Percentiles rank a stretch among this genome's conserved stretches.
Evolutionary conservation across 2,329 filamentous ascomycete species (phyloP).

Genomic region (Cordyceps sp.): DNA sequence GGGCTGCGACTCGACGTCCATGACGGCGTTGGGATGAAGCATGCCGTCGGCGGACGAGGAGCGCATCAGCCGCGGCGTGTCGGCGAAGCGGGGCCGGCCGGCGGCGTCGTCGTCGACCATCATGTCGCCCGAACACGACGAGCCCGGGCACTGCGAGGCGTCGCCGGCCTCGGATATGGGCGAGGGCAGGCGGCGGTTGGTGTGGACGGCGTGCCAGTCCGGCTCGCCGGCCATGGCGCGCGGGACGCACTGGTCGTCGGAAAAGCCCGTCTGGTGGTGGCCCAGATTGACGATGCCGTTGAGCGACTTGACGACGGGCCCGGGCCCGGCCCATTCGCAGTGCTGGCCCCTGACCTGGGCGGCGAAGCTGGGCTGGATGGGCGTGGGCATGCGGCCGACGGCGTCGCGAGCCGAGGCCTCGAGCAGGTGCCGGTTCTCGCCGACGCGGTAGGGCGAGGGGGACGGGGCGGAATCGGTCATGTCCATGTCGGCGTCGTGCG

Average conservation of each 20-base stretch:
- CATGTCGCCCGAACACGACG: constrained; percentile 14
- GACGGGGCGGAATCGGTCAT: constrained; percentile 22
- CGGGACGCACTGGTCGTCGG: constrained; percentile 27
- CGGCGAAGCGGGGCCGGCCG: constrained; percentile 7
- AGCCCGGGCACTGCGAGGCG: constrained; percentile 21
- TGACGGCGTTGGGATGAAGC: constrained; percentile 20
- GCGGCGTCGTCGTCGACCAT: constrained; percentile 14
- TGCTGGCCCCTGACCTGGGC: constrained; percentile 36
- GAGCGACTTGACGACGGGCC: constrained; percentile 14
- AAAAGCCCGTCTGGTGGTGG: constrained; percentile 21
- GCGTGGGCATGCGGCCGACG: constrained; percentile 37
- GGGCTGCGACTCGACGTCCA: constrained; percentile 16
- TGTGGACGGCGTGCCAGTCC: constrained; percentile 36
- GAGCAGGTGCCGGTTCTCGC: constrained; percentile 2
- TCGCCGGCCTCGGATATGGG: constrained; percentile 43
- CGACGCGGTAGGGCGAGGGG: constrained; percentile 6
- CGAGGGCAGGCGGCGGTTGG: constrained; percentile 36
- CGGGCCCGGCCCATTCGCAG: constrained; percentile 21
- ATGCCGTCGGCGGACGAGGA: constrained; percentile 17
- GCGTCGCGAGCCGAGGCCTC: constrained; percentile 3
- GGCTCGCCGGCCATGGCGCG: constrained; percentile 25
- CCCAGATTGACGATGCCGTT: constrained; percentile 21
- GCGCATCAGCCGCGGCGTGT: constrained; percentile 5
- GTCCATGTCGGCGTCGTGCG: constrained; percentile 27
- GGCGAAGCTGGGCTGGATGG: constrained; percentile 41